Percentiles rank a stretch among this genome's conserved stretches.
Conservation (phyloP, 257 asterid genomes). For the Sherardia arvensis region DNA sequence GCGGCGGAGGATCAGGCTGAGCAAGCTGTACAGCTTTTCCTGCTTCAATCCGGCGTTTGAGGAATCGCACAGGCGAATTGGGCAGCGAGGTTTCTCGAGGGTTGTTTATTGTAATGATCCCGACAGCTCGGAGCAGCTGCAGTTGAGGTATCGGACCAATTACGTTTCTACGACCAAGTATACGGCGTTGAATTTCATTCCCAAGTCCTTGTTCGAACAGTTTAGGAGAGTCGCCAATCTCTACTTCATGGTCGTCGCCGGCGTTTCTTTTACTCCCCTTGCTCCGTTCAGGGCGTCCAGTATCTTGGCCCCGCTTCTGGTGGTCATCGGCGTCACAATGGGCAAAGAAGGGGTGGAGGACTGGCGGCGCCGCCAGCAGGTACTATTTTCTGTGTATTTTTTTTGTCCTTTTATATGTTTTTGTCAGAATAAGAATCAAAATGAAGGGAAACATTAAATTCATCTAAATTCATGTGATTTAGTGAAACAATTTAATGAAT, state of each 20-base stretch:
- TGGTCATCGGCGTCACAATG: conserved; percentile 91
- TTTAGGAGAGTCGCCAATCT: conserved; percentile 96
- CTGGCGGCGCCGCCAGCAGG: conserved; percentile 94
- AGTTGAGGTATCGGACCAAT: conserved; percentile 49
- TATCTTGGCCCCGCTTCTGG: conserved; percentile 60
- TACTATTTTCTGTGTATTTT: conserved; percentile 3
- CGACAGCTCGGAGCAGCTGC: conserved; percentile 51
- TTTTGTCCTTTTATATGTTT: not conserved
- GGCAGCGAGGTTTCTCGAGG: conserved; percentile 78
- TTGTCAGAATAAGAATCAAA: not conserved
- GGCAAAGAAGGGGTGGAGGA: conserved; percentile 89
- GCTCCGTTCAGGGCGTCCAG: conserved; percentile 81
- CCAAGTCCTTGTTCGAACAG: conserved; percentile 93
- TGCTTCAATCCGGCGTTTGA: conserved; percentile 41
- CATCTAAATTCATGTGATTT: no score
- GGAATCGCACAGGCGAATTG: conserved; percentile 67
- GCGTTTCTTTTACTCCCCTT: conserved; percentile 71
- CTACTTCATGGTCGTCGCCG: conserved; percentile 83
- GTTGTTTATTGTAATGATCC: conserved; percentile 81
- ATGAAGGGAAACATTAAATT: not conserved
- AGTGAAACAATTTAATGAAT: not conserved
- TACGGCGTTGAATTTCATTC: conserved; percentile 63
- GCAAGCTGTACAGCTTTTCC: conserved; percentile 63
- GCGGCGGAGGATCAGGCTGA: conserved; percentile 30
- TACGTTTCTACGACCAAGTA: conserved; percentile 91